Evolutionary conservation across 768 basidiomycete species (phyloP).

Genomic region (Podaxis sp.): DNA sequence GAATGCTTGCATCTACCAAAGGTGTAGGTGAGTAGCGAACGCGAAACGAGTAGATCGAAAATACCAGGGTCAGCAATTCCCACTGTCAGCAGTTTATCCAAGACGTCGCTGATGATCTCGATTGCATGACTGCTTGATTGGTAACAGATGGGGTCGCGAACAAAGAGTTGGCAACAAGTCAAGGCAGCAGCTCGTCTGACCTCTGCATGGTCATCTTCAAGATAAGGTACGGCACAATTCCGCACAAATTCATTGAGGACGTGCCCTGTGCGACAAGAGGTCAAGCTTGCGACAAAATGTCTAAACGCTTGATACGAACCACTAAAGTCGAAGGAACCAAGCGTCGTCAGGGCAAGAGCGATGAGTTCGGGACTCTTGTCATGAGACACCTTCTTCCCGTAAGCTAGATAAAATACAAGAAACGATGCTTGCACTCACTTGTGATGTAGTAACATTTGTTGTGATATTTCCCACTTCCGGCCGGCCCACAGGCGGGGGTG

Average conservation of each 20-base stretch:
- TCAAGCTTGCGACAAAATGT: neutral
- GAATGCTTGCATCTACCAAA: constrained; percentile 67
- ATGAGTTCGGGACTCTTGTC: constrained; percentile 66
- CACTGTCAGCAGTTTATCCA: constrained; percentile 92
- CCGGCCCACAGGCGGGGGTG: constrained; percentile 60
- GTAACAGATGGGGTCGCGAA: constrained; percentile 92
- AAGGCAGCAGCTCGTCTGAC: constrained; percentile 86
- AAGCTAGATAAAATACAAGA: neutral
- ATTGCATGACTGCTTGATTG: constrained; percentile 96
- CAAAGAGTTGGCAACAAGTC: constrained; percentile 89
- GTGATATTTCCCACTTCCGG: constrained; percentile 44
- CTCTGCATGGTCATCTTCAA: constrained; percentile 88
- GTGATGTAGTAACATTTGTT: constrained; percentile 48
- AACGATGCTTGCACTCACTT: constrained; percentile 29
- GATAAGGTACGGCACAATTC: constrained; percentile 83
- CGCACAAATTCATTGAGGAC: constrained; percentile 95
- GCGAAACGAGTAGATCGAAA: constrained; percentile 12
- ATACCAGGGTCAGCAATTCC: constrained; percentile 94
- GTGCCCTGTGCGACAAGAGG: constrained; percentile 53
- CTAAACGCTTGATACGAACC: constrained; percentile 39
- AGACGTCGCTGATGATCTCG: constrained; percentile 95
- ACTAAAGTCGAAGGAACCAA: constrained; percentile 92
- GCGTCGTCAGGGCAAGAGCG: constrained; percentile 78
- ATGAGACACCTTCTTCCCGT: constrained; percentile 31
- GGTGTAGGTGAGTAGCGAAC: neutral